These are phyloP conservation scores for Nemania serpens DNA, from an alignment of 2,329 filamentous ascomycete species.

Conservation along the genomic window DNA sequence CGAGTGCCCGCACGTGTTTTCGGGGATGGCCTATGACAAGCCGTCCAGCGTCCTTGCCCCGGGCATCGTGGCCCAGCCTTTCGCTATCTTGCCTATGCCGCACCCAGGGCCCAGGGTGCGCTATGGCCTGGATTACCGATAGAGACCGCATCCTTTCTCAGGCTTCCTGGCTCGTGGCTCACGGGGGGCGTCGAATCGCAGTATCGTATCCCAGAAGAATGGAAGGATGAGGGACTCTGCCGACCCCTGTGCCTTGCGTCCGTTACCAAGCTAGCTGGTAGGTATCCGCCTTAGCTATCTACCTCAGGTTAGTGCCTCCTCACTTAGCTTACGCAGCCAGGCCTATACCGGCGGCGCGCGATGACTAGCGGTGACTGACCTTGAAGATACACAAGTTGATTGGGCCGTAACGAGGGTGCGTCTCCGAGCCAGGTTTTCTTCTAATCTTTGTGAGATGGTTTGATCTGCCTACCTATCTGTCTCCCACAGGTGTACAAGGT, in stretches of 20 bases:
- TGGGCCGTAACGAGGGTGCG: constrained; percentile 1
- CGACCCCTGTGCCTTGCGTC: constrained; percentile 21
- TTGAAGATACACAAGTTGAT: constrained; percentile 9
- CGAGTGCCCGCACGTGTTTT: constrained; percentile 31
- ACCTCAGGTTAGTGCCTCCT: too few relatives aligned
- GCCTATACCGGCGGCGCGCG: constrained; percentile 8
- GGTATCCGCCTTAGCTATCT: not conserved
- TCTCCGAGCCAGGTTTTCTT: not conserved
- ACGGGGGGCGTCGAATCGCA: constrained; percentile 9
- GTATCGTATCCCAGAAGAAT: constrained; percentile 1
- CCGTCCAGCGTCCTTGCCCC: not conserved
- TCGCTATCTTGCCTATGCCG: not conserved
- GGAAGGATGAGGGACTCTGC: not conserved
- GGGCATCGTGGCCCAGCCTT: not conserved
- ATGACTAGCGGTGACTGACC: constrained; percentile 28
- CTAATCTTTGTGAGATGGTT: not conserved
- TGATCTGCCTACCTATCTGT: too few relatives aligned
- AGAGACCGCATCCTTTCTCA: not conserved
- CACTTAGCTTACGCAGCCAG: not conserved
- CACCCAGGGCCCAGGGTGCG: too few relatives aligned
- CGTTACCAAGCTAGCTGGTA: constrained; percentile 1
- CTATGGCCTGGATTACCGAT: not conserved
- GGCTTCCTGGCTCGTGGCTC: constrained; percentile 6
- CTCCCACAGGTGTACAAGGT: not conserved
- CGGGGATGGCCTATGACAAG: constrained; percentile 15